A percentile compares a stretch with the other conserved stretches of the same genome.
Conservation (phyloP, 2,329 filamentous ascomycete species). For the Aspergillus oerlinghausenensis region DNA sequence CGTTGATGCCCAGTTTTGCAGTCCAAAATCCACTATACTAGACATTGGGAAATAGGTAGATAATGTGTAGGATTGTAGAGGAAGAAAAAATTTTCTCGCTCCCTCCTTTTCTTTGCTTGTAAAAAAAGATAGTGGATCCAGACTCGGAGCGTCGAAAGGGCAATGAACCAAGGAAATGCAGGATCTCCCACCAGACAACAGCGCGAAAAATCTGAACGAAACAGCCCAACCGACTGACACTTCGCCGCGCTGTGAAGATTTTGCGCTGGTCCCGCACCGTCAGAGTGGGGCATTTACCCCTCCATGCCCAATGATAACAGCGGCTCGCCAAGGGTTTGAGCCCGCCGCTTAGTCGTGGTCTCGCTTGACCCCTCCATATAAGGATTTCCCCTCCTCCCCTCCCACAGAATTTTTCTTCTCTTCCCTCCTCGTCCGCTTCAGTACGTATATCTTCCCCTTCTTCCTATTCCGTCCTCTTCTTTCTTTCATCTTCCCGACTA, state of each 20-base stretch:
- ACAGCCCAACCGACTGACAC: conserved; percentile 8
- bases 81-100: not conserved
- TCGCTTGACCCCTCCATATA: conserved; percentile 46
- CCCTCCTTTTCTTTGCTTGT: not conserved
- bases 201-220: conserved; percentile 5
- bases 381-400: conserved; percentile 41
- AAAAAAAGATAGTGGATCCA: conserved; percentile 25
- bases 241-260: conserved; percentile 30
- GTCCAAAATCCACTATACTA: conserved; percentile 17
- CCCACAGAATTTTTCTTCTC: conserved; percentile 37
- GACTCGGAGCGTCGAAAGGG: conserved; percentile 12
- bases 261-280: conserved; percentile 24
- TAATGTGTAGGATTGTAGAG: not conserved
- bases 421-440: conserved; percentile 42
- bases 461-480: conserved; percentile 14
- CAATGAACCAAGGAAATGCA: conserved; percentile 25
- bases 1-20: conserved; percentile 36
- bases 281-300: conserved; percentile 23
- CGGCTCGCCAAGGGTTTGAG: conserved; percentile 29
- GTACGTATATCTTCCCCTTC: conserved; percentile 39
- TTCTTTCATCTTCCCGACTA: conserved; percentile 24
- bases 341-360: conserved; percentile 33
- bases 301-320: conserved; percentile 25
- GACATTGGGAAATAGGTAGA: conserved; percentile 4
- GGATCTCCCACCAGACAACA: conserved; percentile 1